These are phyloP conservation scores for Debaryomyces sp. DNA, from an alignment of 1,139 yeast genomes.

Conservation along the genomic window DNA sequence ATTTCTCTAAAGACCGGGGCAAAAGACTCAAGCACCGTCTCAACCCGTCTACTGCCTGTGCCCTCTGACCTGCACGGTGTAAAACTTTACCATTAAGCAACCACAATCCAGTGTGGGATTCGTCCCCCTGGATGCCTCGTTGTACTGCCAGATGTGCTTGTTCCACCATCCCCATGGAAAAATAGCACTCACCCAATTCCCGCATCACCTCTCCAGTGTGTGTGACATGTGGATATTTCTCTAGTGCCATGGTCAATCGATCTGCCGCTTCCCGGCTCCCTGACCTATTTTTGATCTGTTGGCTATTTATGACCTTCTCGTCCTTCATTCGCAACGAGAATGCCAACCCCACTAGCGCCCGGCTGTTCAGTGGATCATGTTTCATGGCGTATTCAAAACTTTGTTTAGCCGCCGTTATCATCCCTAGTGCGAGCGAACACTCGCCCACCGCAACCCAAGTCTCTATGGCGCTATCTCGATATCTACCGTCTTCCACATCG, in stretches of 20 bases:
- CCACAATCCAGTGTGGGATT: constrained; percentile 49
- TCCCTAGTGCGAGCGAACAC: constrained; percentile 50
- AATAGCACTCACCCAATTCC: constrained; percentile 53
- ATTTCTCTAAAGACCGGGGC: constrained; percentile 29
- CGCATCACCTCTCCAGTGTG: constrained; percentile 42
- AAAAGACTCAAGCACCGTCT: constrained; percentile 46
- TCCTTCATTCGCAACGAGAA: constrained; percentile 42
- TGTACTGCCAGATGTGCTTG: constrained; percentile 54
- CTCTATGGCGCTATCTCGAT: constrained; percentile 31
- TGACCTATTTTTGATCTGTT: constrained; percentile 35
- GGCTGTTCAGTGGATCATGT: constrained; percentile 44
- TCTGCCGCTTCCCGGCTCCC: constrained; percentile 50
- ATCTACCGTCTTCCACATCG: constrained; percentile 5
- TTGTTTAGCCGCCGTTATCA: constrained; percentile 42
- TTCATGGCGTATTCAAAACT: constrained; percentile 50
- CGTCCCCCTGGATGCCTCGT: constrained; percentile 46
- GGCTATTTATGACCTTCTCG: constrained; percentile 35
- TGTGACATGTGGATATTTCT: constrained; percentile 32
- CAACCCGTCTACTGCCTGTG: constrained; percentile 50
- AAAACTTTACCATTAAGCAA: constrained; percentile 49
- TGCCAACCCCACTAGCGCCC: constrained; percentile 48
- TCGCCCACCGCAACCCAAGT: constrained; percentile 57
- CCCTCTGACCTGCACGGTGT: constrained; percentile 42
- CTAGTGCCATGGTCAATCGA: constrained; percentile 41
- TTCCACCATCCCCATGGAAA: constrained; percentile 48